A percentile compares a stretch with the other conserved stretches of the same genome.
Evolutionary conservation across 148 eudicot species (phyloP).

Genomic region (Vaccinium macrocarpon): DNA sequence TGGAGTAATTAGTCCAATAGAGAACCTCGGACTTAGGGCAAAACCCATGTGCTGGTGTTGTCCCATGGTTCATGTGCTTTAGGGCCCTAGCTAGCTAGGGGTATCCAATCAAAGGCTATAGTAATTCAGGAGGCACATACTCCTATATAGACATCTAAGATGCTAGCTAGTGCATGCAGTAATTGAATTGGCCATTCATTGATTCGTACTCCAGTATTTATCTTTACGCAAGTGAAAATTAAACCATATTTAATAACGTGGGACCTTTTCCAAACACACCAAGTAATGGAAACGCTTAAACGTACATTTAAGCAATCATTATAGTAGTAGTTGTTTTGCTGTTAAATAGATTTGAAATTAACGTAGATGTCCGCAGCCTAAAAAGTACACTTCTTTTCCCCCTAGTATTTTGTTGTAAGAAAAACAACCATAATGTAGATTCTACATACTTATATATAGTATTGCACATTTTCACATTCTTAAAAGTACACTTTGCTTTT

Average conservation of each 20-base stretch:
- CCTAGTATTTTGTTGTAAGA: no score
- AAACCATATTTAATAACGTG: no score
- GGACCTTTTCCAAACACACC: neutral
- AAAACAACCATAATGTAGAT: no score
- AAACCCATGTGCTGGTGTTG: neutral
- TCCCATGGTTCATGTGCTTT: neutral
- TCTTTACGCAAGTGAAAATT: neutral
- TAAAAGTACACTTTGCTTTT: no score
- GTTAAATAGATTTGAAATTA: neutral
- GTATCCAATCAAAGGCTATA: neutral
- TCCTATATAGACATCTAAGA: no score
- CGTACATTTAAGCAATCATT: neutral
- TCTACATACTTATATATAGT: no score
- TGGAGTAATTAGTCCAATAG: neutral
- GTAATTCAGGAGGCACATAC: no score
- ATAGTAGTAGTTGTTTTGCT: neutral
- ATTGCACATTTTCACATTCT: no score
- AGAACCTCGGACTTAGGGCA: neutral
- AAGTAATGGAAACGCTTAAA: neutral
- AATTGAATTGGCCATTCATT: neutral
- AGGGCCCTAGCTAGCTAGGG: neutral
- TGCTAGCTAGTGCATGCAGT: neutral
- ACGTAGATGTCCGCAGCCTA: neutral
- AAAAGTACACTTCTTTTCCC: no score
- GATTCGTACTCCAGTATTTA: no score